A percentile compares a stretch with the other conserved stretches of the same genome.
These are phyloP conservation scores for Fagopyrum tataricum DNA, from an alignment of 148 eudicot species.

Conservation along the genomic window DNA sequence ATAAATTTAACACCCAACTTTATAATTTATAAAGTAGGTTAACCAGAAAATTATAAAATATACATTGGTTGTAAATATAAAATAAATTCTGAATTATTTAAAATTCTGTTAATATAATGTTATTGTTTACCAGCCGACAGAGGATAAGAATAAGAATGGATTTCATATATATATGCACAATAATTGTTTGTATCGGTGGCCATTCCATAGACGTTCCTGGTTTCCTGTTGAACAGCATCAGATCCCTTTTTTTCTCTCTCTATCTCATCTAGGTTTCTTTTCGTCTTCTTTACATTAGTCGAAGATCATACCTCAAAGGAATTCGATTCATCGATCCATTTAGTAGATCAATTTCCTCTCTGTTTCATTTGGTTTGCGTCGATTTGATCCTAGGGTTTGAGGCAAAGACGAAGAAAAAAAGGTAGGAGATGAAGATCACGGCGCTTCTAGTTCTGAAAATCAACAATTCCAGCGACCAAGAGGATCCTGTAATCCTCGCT, in stretches of 20 bases:
- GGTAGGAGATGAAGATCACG: conserved; percentile 51
- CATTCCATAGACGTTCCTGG: background rate
- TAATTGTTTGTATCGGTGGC: background rate
- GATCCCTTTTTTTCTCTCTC: conserved; percentile 10
- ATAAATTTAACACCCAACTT: background rate
- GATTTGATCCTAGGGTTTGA: conserved; percentile 8
- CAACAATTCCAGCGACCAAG: conserved; percentile 24
- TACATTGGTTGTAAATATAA: too few species aligned
- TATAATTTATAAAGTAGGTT: background rate
- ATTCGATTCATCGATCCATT: background rate
- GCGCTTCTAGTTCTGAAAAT: conserved; percentile 45
- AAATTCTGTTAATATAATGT: background rate
- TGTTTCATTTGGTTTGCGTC: background rate
- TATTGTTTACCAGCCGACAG: background rate
- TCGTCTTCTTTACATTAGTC: background rate
- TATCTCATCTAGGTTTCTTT: conserved; percentile 4
- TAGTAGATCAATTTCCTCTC: background rate
- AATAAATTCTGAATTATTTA: background rate
- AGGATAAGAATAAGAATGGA: too few species aligned
- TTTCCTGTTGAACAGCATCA: conserved; percentile 10
- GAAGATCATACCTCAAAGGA: background rate
- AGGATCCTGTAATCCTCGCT: conserved; percentile 46
- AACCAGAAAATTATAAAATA: too few species aligned
- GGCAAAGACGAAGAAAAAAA: background rate
- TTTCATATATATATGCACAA: too few species aligned